Evolutionary conservation across 768 basidiomycete genomes (phyloP).

Genomic region (Naganishia antarctica): DNA sequence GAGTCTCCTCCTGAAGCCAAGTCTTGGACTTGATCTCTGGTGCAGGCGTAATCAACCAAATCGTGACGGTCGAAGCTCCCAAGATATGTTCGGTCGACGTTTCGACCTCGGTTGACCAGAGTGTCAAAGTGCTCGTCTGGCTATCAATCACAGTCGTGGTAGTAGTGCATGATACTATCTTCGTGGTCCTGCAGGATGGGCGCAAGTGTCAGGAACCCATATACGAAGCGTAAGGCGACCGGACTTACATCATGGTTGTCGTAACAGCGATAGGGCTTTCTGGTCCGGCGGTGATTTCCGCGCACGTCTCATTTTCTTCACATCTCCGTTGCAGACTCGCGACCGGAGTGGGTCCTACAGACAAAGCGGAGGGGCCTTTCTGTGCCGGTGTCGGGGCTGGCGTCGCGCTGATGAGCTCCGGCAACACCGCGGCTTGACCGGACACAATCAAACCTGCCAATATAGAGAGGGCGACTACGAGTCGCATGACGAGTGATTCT

Average conservation of each 20-base stretch:
- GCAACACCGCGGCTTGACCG: background rate
- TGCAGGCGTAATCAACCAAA: slow-evolving; percentile 25
- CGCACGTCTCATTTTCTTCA: slow-evolving; percentile 7
- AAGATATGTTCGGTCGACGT: slow-evolving; percentile 15
- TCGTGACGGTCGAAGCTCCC: slow-evolving; percentile 15
- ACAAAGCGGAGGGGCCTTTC: background rate
- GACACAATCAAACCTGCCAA: background rate
- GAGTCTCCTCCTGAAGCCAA: background rate
- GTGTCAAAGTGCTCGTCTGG: slow-evolving; percentile 17
- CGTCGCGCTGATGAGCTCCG: background rate
- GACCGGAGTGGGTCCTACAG: background rate
- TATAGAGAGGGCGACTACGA: background rate
- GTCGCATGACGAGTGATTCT: background rate
- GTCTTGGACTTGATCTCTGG: slow-evolving; percentile 17
- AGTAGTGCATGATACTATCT: slow-evolving; percentile 23
- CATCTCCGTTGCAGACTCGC: slow-evolving; percentile 3
- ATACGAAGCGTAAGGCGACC: too few species aligned
- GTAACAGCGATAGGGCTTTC: slow-evolving; percentile 23
- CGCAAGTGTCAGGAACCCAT: too few species aligned
- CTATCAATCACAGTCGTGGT: slow-evolving; percentile 25
- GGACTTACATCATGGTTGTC: slow-evolving; percentile 27
- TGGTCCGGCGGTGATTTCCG: slow-evolving; percentile 24
- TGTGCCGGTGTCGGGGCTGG: background rate
- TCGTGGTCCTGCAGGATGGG: slow-evolving; percentile 17
- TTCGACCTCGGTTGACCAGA: slow-evolving; percentile 19